phyloP scores from a whole-genome alignment of 495 filamentous ascomycete species.

The Penicillium lividum region DNA sequence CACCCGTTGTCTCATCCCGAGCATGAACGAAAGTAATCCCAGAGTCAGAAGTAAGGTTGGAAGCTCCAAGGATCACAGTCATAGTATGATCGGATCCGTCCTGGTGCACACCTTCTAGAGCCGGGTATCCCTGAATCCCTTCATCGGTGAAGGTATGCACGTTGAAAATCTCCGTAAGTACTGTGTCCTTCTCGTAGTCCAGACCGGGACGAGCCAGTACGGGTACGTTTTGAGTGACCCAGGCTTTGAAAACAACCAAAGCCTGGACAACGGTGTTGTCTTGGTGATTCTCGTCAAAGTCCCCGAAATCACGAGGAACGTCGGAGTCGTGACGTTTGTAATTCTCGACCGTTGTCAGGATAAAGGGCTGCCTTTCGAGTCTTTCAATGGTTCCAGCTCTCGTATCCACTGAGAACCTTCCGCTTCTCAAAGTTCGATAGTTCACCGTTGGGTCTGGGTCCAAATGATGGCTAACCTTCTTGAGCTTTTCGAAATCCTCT shows the following conservation, averaged over 20 bases:
- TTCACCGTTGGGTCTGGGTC: too few species aligned
- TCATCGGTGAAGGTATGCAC: not conserved
- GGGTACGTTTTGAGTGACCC: not conserved
- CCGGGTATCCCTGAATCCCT: not conserved
- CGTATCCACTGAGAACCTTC: too few species aligned
- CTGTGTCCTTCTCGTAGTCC: not conserved
- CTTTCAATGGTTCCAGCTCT: too few species aligned
- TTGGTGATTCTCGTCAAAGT: not conserved
- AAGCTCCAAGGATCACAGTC: not conserved
- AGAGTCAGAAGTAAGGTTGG: not conserved
- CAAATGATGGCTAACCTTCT: too few species aligned
- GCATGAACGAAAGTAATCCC: not conserved
- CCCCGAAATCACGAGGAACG: too few species aligned
- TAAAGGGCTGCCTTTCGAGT: too few species aligned
- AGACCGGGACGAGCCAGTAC: not conserved
- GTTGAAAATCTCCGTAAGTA: not conserved
- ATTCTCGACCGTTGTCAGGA: too few species aligned
- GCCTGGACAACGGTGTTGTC: not conserved
- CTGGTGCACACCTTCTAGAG: not conserved
- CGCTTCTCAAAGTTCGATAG: too few species aligned
- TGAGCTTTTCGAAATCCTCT: too few species aligned
- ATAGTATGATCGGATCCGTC: constrained; percentile 1
- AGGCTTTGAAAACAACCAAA: not conserved
- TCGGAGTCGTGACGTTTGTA: too few species aligned
- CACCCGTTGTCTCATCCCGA: not conserved